These are phyloP conservation scores for Leucoagaricus sp. DNA, from an alignment of 1,284 basidiomycete genomes.

Conservation along the genomic window DNA sequence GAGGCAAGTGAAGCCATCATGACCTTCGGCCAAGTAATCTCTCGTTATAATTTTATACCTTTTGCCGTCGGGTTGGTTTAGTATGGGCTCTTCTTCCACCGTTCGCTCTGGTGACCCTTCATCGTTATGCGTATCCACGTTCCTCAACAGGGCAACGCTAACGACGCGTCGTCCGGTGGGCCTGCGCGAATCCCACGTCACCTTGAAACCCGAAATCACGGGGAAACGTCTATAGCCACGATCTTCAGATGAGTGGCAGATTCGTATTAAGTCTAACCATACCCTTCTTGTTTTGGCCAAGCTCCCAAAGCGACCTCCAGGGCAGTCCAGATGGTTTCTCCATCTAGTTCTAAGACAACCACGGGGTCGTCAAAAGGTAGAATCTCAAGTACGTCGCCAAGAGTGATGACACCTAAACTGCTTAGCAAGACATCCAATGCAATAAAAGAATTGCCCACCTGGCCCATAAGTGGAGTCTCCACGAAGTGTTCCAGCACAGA, in stretches of 20 bases:
- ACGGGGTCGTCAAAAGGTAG: conserved; percentile 89
- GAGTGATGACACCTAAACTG: conserved; percentile 63
- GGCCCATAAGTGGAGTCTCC: conserved; percentile 88
- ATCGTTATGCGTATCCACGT: conserved; percentile 41
- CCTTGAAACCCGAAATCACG: conserved; percentile 82
- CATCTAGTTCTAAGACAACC: conserved; percentile 83
- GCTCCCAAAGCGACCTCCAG: conserved; percentile 75
- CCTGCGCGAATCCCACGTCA: conserved; percentile 84
- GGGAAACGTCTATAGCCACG: conserved; percentile 74
- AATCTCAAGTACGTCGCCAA: conserved; percentile 87
- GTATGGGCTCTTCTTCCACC: conserved; percentile 56
- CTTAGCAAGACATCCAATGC: conserved; percentile 2
- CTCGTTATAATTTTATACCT: conserved; percentile 79
- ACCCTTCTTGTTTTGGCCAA: conserved; percentile 94
- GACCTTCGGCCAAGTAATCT: conserved; percentile 75
- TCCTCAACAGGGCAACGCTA: conserved; percentile 65
- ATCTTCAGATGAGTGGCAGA: neutral
- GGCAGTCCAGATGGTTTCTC: conserved; percentile 79
- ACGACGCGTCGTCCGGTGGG: conserved; percentile 73
- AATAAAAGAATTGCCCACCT: conserved; percentile 40
- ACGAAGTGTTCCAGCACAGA: conserved; percentile 85
- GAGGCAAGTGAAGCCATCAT: conserved; percentile 81
- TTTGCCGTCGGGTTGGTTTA: conserved; percentile 53
- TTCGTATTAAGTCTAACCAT: conserved; percentile 18
- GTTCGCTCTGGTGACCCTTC: conserved; percentile 38